Percentiles rank a stretch among this genome's conserved stretches.
Evolutionary conservation across 2,329 filamentous ascomycete species (phyloP).

Genomic region (Penicillium expansum): DNA sequence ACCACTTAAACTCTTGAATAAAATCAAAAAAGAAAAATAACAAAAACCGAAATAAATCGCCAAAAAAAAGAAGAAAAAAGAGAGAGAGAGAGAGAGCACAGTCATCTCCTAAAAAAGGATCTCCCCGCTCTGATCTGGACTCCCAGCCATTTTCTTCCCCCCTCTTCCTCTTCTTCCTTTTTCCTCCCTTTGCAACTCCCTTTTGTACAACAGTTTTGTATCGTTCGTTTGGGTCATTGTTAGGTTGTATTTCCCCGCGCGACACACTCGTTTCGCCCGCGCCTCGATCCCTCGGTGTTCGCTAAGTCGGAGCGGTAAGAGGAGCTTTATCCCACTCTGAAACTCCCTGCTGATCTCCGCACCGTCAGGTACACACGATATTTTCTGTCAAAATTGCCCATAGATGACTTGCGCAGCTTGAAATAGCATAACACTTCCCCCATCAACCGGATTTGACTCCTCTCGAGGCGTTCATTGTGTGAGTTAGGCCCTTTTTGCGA

Average conservation of each 20-base stretch:
- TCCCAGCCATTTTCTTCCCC: conserved; percentile 24
- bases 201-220: conserved; percentile 27
- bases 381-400: conserved; percentile 4
- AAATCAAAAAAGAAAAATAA: not conserved
- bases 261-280: conserved; percentile 27
- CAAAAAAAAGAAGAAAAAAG: not conserved
- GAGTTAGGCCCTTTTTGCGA: conserved; percentile 29
- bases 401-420: conserved; percentile 25
- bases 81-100: conserved; percentile 4
- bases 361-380: conserved; percentile 28
- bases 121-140: conserved; percentile 23
- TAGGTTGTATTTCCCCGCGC: conserved; percentile 19
- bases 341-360: conserved; percentile 36
- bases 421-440: conserved; percentile 9
- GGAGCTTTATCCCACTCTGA: conserved; percentile 27
- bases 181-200: conserved; percentile 17
- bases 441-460: conserved; percentile 16
- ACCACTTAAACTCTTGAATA: not conserved
- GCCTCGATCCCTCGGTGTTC: conserved; percentile 11
- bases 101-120: conserved; percentile 9
- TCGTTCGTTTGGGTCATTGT: conserved; percentile 20
- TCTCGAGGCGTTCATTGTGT: conserved; percentile 42
- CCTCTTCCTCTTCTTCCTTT: conserved; percentile 17
- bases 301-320: conserved; percentile 24
- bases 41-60: not conserved